Base-by-base conservation (phyloP, 352 stramenopile genomes). In the Nothophytophthora sp. region DNA sequence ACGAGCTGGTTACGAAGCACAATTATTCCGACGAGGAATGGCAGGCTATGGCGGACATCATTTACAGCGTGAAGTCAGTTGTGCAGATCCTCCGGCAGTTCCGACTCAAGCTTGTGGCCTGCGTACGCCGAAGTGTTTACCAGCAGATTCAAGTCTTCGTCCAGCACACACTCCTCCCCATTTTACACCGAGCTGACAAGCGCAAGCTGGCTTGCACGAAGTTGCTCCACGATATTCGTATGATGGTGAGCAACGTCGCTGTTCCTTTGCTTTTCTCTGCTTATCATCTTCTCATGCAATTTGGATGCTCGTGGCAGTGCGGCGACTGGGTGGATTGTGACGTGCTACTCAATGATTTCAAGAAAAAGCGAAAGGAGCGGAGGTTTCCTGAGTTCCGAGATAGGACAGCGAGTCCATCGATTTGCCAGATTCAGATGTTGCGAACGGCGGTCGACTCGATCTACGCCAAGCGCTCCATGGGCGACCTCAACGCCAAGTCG, bases 101-200 rank as follows among this genome's bases (percentile, higher is more conserved):
- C 18, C 44, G 82, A 8, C 25, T 50, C 2, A 42, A 50, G 16
- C 47, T 95, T 33, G 60, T 60, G 3, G 63, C 60, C 9, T 73
- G 67, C 13, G 25, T 96, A 23, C 79, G 70, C 5, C 58, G 69
- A 1, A 66, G 77, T 20, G 52, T 95, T 4, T 92, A 96, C 46
- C 53, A 67, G 5, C 44, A 61, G 8, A 62, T 90, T 16, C 88
- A 96, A 52, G 49, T 70, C 23, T 89, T 96, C 53, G 60, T 87
- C 5, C 81, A 95, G 56, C 74, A 87, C 46, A 82, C 77, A 7
- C 49, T 95, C 0, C 46, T 95, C 18, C 71, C 82, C 8, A 81
- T 94, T 23, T 54, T 96, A 0, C 86, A 96, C 53, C 60, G 84
- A 47, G 76, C 88, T 11, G 83, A 96, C 52, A 96, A 96, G 56